Evolutionary conservation across 2,329 filamentous ascomycete species (phyloP).

Genomic region (Colletotrichum spaethianum): DNA sequence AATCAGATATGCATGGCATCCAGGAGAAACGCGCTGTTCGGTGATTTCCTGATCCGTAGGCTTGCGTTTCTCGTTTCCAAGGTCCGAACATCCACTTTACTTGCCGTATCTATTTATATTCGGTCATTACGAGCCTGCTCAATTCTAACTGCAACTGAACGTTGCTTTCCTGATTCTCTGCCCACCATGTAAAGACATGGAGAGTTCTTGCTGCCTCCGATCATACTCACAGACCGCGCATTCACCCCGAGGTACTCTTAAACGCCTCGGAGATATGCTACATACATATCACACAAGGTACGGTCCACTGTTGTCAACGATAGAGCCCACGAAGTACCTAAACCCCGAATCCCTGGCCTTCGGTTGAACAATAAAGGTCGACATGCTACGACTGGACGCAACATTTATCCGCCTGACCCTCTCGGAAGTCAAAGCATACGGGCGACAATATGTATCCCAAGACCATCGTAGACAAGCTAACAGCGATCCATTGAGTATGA

Average conservation of each 20-base stretch:
- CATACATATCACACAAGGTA: background rate
- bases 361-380: background rate
- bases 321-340: too few species aligned
- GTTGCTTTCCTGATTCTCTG: background rate
- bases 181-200: background rate
- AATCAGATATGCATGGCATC: background rate
- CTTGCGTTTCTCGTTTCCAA: background rate
- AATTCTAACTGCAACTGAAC: background rate
- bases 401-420: conserved; percentile 57
- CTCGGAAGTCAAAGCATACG: conserved; percentile 49
- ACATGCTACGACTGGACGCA: conserved; percentile 59
- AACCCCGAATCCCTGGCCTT: too few species aligned
- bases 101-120: background rate
- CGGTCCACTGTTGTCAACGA: background rate
- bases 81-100: background rate
- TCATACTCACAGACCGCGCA: too few species aligned
- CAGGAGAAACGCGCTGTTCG: background rate
- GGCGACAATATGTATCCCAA: background rate
- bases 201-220: background rate
- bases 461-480: background rate
- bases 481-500: too few species aligned
- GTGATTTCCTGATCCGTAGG: background rate
- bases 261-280: background rate
- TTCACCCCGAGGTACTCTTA: background rate
- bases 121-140: too few species aligned